Evolutionary conservation across 106 monocot genomes (phyloP).

Genomic region (Platanthera guangdongensis): DNA sequence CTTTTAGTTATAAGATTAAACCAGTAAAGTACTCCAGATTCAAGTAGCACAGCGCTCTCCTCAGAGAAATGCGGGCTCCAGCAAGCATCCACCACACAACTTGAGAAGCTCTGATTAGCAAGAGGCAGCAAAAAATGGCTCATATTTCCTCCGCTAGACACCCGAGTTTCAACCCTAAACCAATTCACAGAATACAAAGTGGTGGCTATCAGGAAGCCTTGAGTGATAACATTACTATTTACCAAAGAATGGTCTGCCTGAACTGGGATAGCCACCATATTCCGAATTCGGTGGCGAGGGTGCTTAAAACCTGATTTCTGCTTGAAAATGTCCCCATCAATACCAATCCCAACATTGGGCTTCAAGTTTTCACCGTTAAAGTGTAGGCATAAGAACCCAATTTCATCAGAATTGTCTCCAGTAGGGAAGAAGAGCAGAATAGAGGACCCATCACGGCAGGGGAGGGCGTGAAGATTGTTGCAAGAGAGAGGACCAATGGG

Average conservation of each 20-base stretch:
- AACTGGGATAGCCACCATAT: conserved; percentile 18
- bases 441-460: conserved; percentile 7
- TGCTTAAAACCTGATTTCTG: conserved; percentile 40
- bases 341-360: conserved; percentile 7
- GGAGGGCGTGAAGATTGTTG: conserved; percentile 32
- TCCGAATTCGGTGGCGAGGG: conserved; percentile 39
- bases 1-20: conserved; percentile 32
- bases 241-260: background rate
- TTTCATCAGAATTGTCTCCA: conserved; percentile 42
- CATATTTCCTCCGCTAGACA: background rate
- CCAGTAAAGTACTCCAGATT: conserved; percentile 59
- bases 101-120: conserved; percentile 48
- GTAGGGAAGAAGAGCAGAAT: conserved; percentile 58
- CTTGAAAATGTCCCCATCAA: conserved; percentile 15
- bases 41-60: conserved; percentile 51
- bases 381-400: conserved; percentile 29
- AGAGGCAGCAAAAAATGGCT: conserved; percentile 27
- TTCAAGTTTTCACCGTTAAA: background rate
- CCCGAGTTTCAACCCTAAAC: conserved; percentile 50
- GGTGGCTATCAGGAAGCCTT: conserved; percentile 53
- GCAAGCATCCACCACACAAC: conserved; percentile 49
- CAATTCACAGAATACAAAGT: conserved; percentile 74
- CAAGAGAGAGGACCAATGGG: background rate
- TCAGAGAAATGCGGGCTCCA: conserved; percentile 53
- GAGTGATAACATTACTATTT: background rate